Conservation (phyloP, 2,329 filamentous ascomycete genomes). For the Fusarium sp. region DNA sequence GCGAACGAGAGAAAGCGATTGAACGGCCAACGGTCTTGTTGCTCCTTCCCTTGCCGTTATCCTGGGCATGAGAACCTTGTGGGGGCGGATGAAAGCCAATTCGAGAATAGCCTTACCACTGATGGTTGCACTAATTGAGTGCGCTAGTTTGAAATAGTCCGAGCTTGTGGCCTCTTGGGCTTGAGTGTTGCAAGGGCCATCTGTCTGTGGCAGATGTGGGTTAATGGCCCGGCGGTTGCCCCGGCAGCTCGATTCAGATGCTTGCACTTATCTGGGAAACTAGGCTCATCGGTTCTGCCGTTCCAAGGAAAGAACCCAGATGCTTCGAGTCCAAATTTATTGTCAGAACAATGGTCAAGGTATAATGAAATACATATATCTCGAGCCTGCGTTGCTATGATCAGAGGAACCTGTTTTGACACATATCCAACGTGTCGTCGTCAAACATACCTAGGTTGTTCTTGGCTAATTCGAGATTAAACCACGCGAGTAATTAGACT, state of each 20-base stretch:
- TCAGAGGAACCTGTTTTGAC: not conserved
- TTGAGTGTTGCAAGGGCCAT: slow-evolving; percentile 11
- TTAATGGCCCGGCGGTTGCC: slow-evolving; percentile 28
- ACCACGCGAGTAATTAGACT: not conserved
- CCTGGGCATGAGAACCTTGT: slow-evolving; percentile 20
- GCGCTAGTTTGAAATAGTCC: slow-evolving; percentile 23
- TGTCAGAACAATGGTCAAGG: not conserved
- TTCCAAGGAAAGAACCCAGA: slow-evolving; percentile 22
- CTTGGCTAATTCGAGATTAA: slow-evolving; percentile 6
- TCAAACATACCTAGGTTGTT: not conserved
- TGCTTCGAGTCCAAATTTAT: not conserved
- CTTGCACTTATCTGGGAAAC: slow-evolving; percentile 11
- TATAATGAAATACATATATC: not conserved
- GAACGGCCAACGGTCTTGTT: slow-evolving; percentile 33
- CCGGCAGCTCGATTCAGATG: slow-evolving; percentile 31
- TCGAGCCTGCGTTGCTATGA: not conserved
- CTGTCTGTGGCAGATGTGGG: slow-evolving; percentile 11
- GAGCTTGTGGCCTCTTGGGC: slow-evolving; percentile 26
- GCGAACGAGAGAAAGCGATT: slow-evolving; percentile 22
- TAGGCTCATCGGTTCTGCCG: not conserved
- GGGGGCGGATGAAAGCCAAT: slow-evolving; percentile 26
- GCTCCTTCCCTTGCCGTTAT: slow-evolving; percentile 36
- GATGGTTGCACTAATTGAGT: slow-evolving; percentile 16
- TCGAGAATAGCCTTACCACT: slow-evolving; percentile 4
- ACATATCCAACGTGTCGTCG: not conserved